Conservation (phyloP, 129 eudicot species). For the Solidago caesia region DNA sequence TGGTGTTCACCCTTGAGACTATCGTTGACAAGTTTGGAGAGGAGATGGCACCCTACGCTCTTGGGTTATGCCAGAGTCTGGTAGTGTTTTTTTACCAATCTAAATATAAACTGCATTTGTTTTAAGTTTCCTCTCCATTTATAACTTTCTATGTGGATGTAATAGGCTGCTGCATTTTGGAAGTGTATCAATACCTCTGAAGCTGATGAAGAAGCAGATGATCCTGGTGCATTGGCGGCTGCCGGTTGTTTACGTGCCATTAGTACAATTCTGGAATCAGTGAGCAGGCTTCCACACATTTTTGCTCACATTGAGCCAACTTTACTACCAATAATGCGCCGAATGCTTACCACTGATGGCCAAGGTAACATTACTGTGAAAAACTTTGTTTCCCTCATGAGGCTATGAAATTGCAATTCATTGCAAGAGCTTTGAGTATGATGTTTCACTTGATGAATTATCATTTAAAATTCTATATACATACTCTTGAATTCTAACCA, state of each 20-base stretch:
- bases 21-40: conserved; percentile 98
- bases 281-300: conserved; percentile 85
- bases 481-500: not conserved
- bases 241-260: conserved; percentile 98
- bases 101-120: conserved; percentile 8
- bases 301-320: conserved; percentile 84
- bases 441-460: not conserved
- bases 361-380: conserved; percentile 57
- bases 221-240: conserved; percentile 97
- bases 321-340: conserved; percentile 81
- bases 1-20: conserved; percentile 96
- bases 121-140: not conserved
- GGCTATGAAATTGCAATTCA: conserved; percentile 4
- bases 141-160: conserved; percentile 4
- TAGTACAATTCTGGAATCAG: conserved; percentile 94
- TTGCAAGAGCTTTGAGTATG: not conserved
- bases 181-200: conserved; percentile 82
- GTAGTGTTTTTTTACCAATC: conserved; percentile 29
- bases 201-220: conserved; percentile 92
- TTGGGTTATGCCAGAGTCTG: conserved; percentile 97
- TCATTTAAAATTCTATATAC: conserved; percentile 4
- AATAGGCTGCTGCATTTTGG: conserved; percentile 96
- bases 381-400: not conserved
- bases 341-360: conserved; percentile 96
- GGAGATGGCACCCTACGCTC: conserved; percentile 99